Evolutionary conservation across 179 eudicot species (phyloP).

Genomic region (Silene coronaria): DNA sequence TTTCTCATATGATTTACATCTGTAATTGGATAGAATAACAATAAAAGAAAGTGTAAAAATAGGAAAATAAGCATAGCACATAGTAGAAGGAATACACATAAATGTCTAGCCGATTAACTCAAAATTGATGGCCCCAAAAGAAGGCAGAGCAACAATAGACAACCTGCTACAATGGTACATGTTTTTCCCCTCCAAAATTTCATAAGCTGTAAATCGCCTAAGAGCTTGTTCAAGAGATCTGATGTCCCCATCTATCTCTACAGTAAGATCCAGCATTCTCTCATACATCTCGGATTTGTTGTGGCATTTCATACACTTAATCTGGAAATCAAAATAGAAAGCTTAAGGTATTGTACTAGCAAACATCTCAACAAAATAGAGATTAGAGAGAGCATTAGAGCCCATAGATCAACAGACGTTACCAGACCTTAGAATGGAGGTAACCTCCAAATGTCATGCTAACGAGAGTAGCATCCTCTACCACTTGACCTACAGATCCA

Average conservation of each 20-base stretch:
- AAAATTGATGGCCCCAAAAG: not conserved
- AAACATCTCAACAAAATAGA: not conserved
- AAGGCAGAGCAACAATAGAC: not conserved
- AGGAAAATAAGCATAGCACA: not conserved
- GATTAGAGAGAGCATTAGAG: not conserved
- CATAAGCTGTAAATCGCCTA: slow-evolving; percentile 55
- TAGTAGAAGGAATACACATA: not conserved
- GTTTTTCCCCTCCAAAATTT: slow-evolving; percentile 72
- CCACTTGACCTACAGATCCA: slow-evolving; percentile 41
- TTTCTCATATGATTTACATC: slow-evolving; percentile 85
- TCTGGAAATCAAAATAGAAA: slow-evolving; percentile 36
- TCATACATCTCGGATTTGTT: slow-evolving; percentile 68
- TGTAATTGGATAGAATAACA: slow-evolving; percentile 18
- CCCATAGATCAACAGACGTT: not conserved
- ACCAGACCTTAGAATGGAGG: slow-evolving; percentile 71
- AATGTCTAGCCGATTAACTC: not conserved
- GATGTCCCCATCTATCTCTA: slow-evolving; percentile 81
- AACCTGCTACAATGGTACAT: slow-evolving; percentile 85
- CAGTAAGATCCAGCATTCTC: slow-evolving; percentile 88
- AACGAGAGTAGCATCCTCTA: slow-evolving; percentile 72
- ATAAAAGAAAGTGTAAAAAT: not conserved
- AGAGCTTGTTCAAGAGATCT: slow-evolving; percentile 81
- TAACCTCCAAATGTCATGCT: slow-evolving; percentile 93
- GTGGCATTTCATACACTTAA: slow-evolving; percentile 75
- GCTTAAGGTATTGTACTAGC: not conserved